Base-by-base conservation (phyloP, 2,329 filamentous ascomycete species). In the Sporothrix pallida region DNA sequence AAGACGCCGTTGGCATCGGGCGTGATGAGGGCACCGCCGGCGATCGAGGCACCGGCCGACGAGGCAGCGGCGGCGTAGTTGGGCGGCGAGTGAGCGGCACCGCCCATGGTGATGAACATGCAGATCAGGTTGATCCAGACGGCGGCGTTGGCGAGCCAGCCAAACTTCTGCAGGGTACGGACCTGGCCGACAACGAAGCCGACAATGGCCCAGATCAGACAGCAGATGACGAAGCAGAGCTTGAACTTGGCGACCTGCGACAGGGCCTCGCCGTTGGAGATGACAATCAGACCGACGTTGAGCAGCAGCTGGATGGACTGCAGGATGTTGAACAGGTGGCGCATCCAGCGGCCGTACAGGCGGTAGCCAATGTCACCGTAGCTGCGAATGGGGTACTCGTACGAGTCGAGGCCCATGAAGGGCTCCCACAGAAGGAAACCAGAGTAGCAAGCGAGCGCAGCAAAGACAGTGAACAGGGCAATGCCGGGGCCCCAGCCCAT, bases 171-270 rank as follows among this genome's bases (percentile, higher is more conserved):
- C 48, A 90, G 81, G 0, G 87, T 89, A 7, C 88, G 83, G 63
- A 90, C 86, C 76, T 89, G 87, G 2, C 86, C 86, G 3, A 89
- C 75, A 10, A 88, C 42, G 73, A 88, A 86, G 17, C 88, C 87
- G 7, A 81, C 82, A 12, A 84, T 77, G 69, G 84, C 83, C 76
- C 86, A 87, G 17, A 89, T 80, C 23, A 88, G 77, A 13, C 84
- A 83, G 76, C 86, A 88, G 9, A 85, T 83, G 56, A 85, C 82
- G 78, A 86, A 89, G 80, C 87, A 89, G 12, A 89, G 78, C 0
- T 80, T 81, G 70, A 83, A 83, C 76, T 83, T 83, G 46, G 85
- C 83, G 70, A 87, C 82, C 77, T 89, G 86, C 0, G 84, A 86
- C 31, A 90, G 84, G 20, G 84, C 84, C 78, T 89, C 84, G 3